Evolutionary conservation across 1,284 basidiomycete species (phyloP).

Genomic region (Entoloma clypeatum): DNA sequence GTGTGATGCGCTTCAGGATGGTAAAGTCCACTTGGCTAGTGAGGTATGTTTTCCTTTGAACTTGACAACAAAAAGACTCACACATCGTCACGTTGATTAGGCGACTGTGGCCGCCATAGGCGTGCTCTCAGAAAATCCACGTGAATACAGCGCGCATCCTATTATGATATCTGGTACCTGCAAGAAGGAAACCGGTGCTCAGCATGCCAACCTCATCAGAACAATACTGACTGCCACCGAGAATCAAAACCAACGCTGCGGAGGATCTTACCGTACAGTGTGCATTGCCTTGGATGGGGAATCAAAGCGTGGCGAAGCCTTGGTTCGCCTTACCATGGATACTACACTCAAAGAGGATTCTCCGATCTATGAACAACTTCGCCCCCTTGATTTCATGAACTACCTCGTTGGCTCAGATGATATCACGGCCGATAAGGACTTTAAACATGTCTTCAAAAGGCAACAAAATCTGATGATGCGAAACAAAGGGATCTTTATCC

Average conservation of each 20-base stretch:
- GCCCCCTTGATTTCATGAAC: constrained; percentile 11
- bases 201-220: neutral
- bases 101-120: constrained; percentile 1
- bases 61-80: neutral
- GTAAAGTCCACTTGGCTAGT: neutral
- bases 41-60: neutral
- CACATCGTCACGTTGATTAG: neutral
- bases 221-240: constrained; percentile 3
- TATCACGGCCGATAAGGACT: constrained; percentile 13
- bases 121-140: neutral
- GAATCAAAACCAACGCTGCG: neutral
- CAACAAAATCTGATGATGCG: constrained; percentile 9
- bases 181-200: constrained; percentile 3
- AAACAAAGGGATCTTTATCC: constrained; percentile 10
- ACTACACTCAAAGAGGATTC: constrained; percentile 7
- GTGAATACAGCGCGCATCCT: neutral
- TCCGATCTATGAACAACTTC: constrained; percentile 11
- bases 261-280: constrained; percentile 1
- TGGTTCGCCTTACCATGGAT: constrained; percentile 15
- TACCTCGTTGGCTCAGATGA: constrained; percentile 13
- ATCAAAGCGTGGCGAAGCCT: constrained; percentile 10
- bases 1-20: constrained; percentile 3
- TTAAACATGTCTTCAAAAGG: constrained; percentile 12
- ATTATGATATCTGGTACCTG: constrained; percentile 3
- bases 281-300: constrained; percentile 24